Evolutionary conservation across 495 filamentous ascomycete genomes (phyloP).

Genomic region (Delitschia confertaspora): DNA sequence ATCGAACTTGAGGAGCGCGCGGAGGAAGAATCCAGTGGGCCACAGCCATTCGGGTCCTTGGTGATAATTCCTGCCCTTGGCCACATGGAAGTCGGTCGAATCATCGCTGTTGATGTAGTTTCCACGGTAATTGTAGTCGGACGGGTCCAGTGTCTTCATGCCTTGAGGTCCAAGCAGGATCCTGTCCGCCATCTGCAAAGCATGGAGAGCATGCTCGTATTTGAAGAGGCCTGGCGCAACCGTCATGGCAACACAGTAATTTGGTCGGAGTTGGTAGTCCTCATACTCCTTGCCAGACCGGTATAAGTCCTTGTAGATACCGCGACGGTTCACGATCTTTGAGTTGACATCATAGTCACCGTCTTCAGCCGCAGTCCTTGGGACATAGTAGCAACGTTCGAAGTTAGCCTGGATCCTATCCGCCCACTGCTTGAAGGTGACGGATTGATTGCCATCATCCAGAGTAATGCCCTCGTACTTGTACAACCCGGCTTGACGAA

Average conservation of each 20-base stretch:
- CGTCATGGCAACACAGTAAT: conserved; percentile 93
- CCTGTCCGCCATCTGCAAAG: conserved; percentile 69
- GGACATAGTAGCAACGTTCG: conserved; percentile 83
- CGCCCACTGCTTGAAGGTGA: conserved; percentile 77
- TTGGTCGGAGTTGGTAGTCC: conserved; percentile 91
- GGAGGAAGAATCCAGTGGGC: conserved; percentile 90
- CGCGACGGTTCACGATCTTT: conserved; percentile 70
- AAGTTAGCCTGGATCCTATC: conserved; percentile 73
- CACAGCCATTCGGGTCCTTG: conserved; percentile 99
- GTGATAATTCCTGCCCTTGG: conserved; percentile 94
- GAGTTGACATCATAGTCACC: conserved; percentile 69
- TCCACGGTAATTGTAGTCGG: conserved; percentile 82
- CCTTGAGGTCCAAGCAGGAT: conserved; percentile 77
- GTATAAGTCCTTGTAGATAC: conserved; percentile 97
- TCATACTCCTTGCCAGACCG: conserved; percentile 87
- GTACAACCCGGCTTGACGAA: conserved; percentile 59
- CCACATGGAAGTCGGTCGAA: conserved; percentile 74
- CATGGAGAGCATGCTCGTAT: conserved; percentile 61
- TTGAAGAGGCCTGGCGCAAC: conserved; percentile 85
- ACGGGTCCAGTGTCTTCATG: conserved; percentile 91
- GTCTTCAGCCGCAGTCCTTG: conserved; percentile 58
- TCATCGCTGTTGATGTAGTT: conserved; percentile 95
- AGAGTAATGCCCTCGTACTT: conserved; percentile 60
- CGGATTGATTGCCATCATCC: conserved; percentile 45
- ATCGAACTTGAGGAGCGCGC: conserved; percentile 86